Conservation (phyloP, 495 filamentous ascomycete species). For the Aspergillus hancockii region DNA sequence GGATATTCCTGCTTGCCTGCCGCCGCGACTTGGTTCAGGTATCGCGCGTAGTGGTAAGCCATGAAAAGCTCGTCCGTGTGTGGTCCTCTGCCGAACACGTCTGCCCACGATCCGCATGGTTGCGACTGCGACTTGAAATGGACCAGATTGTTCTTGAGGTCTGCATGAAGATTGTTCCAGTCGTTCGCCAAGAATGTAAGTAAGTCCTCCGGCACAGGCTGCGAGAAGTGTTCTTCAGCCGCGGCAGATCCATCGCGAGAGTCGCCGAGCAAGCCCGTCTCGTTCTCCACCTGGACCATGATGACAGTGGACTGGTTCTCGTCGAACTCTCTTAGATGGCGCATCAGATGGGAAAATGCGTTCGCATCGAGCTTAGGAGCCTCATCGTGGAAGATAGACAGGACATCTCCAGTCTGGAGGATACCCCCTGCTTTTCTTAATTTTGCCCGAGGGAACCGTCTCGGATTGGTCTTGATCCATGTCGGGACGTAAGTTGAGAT, state of each 20-base stretch:
- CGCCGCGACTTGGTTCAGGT: conserved; percentile 43
- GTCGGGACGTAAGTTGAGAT: conserved; percentile 42
- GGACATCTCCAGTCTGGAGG: conserved; percentile 31
- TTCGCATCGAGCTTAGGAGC: conserved; percentile 33
- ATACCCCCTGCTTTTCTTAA: conserved; percentile 30
- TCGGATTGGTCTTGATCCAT: conserved; percentile 47
- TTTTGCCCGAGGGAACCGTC: conserved; percentile 43
- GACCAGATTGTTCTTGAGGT: conserved; percentile 28
- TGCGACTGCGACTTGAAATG: conserved; percentile 26
- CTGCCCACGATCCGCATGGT: conserved; percentile 32
- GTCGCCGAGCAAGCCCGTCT: conserved; percentile 46
- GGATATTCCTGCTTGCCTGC: conserved; percentile 44
- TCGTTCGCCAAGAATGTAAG: conserved; percentile 30
- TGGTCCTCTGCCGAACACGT: conserved; percentile 40
- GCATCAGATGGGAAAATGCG: conserved; percentile 40
- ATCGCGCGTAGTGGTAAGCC: conserved; percentile 48
- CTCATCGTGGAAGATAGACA: conserved; percentile 41
- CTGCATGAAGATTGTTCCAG: conserved; percentile 34
- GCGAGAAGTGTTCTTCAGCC: conserved; percentile 35
- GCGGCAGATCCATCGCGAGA: conserved; percentile 41
- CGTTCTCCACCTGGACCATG: conserved; percentile 57
- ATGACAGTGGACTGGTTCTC: conserved; percentile 41
- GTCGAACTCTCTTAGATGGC: conserved; percentile 43
- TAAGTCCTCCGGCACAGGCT: conserved; percentile 36
- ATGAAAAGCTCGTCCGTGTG: conserved; percentile 53